phyloP scores from a whole-genome alignment of 2,329 filamentous ascomycete genomes.

The Bipolaris victoriae region DNA sequence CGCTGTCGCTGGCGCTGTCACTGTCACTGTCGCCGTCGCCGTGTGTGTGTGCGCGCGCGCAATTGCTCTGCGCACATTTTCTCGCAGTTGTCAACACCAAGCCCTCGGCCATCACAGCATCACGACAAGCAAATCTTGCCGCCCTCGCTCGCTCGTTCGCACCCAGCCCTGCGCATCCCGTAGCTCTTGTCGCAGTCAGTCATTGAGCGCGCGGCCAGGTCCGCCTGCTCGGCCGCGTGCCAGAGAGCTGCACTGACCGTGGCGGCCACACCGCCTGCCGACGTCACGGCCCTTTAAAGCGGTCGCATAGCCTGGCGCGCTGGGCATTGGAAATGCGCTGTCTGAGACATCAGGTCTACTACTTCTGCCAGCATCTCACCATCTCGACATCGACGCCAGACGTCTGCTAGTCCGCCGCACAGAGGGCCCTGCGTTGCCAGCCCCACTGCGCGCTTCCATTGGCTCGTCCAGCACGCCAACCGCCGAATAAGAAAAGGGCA shows the following conservation, averaged over 20 bases:
- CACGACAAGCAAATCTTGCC: not conserved
- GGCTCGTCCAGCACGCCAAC: conserved; percentile 30
- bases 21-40: conserved; percentile 2
- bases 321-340: conserved; percentile 45
- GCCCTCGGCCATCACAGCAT: conserved; percentile 22
- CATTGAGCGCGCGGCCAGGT: conserved; percentile 25
- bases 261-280: conserved; percentile 47
- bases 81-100: conserved; percentile 31
- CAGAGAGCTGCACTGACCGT: conserved; percentile 48
- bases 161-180: conserved; percentile 13
- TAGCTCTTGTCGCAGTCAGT: not conserved
- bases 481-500: conserved; percentile 44
- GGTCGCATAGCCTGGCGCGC: conserved; percentile 39
- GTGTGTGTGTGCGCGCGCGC: conserved; percentile 12
- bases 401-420: conserved; percentile 43
- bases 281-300: conserved; percentile 43
- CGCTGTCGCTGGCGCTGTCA: conserved; percentile 6
- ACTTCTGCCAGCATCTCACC: conserved; percentile 40
- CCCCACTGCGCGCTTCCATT: conserved; percentile 40
- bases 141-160: too few relatives aligned
- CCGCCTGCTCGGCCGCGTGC: conserved; percentile 36
- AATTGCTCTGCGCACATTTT: conserved; percentile 29
- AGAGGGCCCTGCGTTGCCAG: conserved; percentile 41
- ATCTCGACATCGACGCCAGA: conserved; percentile 41
- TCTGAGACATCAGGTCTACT: conserved; percentile 37